Evolutionary conservation across 345 rosid species (phyloP), one percentile per base, ranked within the genome.

Genomic region (Eucalyptus curtisii): DNA sequence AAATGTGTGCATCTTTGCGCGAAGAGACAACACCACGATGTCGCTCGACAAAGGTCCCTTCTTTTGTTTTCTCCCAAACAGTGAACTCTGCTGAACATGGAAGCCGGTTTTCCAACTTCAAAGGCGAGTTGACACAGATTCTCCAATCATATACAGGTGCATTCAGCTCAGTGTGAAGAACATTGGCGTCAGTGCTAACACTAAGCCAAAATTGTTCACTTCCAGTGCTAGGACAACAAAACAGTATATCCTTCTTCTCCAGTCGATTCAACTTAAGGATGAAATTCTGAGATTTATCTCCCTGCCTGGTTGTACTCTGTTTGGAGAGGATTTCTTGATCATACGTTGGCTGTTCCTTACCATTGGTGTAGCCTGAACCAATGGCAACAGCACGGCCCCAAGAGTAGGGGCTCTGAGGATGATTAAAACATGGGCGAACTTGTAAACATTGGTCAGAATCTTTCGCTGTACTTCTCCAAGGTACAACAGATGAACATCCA

Each of bases 81-180:
- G 96, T 97, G 93, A 97, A 97, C 89, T 95, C 95, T 90, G 95
- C 97, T 45, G 95, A 90, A 91, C 98, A 97, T 87, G 99, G 97
- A 88, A 98, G 97, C 71, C 99, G 97, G 89, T 98, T 98, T 94
- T 98, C 99, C 90, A 98, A 91, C 94, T 94, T 97, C 94, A 98
- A 91, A 87, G 99, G 99, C 89, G 99, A 93, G 90, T 90, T 95
- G 48, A 98, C 90, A 86, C 98, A 95, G 91, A 98, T 94, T 92
- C 92, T 95, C 99, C 99, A 98, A 92, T 98, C 99, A 93, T 97
- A 98, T 76, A 98, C 97, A 68, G 99, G 99, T 91, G 92, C 89
- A 94, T 98, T 98, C 87, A 95, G 92, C 88, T 98, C 99, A 50
- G 99, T 96, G 80, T 95, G 94, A 90, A 98, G 99, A 91, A 96